Conservation (phyloP, 169 alveolate species). For the Plasmodium coatneyi region DNA sequence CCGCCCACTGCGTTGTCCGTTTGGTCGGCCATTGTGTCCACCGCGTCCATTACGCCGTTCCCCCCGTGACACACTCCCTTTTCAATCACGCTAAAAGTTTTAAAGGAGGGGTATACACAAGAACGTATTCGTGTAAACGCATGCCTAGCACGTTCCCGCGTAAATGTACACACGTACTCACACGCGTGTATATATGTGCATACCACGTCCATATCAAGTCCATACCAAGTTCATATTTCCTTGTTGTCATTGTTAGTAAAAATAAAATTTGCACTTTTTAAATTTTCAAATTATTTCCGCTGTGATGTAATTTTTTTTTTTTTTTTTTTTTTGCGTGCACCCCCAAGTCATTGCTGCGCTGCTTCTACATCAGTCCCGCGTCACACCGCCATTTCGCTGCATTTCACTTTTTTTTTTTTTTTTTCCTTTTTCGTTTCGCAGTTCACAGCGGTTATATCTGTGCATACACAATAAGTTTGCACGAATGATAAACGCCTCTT, state of each 20-base stretch:
- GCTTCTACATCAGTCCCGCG: not conserved
- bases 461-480: slow-evolving; percentile 12
- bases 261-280: slow-evolving; percentile 40
- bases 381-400: not conserved
- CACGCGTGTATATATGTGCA: slow-evolving; percentile 10
- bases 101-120: not conserved
- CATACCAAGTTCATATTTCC: slow-evolving; percentile 5
- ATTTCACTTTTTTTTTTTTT: not conserved
- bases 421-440: slow-evolving; percentile 44
- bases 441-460: slow-evolving; percentile 13
- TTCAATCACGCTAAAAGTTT: not conserved
- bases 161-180: slow-evolving; percentile 11
- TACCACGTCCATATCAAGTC: not conserved
- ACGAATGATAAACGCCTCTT: slow-evolving; percentile 17
- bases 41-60: slow-evolving; percentile 1
- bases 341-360: not conserved
- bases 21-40: not conserved
- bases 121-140: not conserved
- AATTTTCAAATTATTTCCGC: slow-evolving; percentile 19
- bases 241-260: slow-evolving; percentile 34
- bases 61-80: not conserved
- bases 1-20: not conserved
- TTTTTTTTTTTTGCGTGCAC: slow-evolving; percentile 6
- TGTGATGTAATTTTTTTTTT: slow-evolving; percentile 3
- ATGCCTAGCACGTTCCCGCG: not conserved